A percentile compares a stretch with the other conserved stretches of the same genome.
These are phyloP conservation scores for Gastrodia elata DNA, from an alignment of 106 monocot genomes.

Conservation along the genomic window DNA sequence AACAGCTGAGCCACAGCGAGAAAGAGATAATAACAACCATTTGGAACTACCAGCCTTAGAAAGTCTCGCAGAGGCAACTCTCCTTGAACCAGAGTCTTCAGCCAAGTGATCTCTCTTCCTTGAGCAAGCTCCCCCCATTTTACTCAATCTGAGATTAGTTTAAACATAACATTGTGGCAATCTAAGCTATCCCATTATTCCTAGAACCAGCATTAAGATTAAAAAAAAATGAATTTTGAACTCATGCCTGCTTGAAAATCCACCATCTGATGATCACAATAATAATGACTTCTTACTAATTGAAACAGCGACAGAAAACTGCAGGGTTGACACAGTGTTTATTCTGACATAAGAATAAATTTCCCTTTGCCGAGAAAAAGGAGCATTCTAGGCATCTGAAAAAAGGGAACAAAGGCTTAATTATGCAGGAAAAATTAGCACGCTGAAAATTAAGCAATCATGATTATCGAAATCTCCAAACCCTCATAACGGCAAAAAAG, in stretches of 20 bases:
- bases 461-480: too few relatives aligned
- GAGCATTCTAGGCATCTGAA: too few relatives aligned
- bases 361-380: too few relatives aligned
- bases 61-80: slow-evolving; percentile 31
- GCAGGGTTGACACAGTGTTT: not conserved
- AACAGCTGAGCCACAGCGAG: slow-evolving; percentile 34
- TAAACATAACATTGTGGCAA: not conserved
- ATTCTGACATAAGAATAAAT: not conserved
- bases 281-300: not conserved
- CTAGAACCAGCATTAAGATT: slow-evolving; percentile 6
- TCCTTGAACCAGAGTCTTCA: slow-evolving; percentile 27
- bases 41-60: slow-evolving; percentile 78
- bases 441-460: too few relatives aligned
- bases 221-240: not conserved
- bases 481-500: too few relatives aligned
- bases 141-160: slow-evolving; percentile 7
- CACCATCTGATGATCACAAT: not conserved
- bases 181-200: slow-evolving; percentile 6
- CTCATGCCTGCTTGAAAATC: not conserved
- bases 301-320: not conserved
- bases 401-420: too few relatives aligned
- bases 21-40: slow-evolving; percentile 55
- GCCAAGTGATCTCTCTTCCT: slow-evolving; percentile 68
- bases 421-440: too few relatives aligned
- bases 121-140: slow-evolving; percentile 91